phyloP scores from a whole-genome alignment of 805 yeast genomes.

The Wilhelminamyces savonicus region DNA sequence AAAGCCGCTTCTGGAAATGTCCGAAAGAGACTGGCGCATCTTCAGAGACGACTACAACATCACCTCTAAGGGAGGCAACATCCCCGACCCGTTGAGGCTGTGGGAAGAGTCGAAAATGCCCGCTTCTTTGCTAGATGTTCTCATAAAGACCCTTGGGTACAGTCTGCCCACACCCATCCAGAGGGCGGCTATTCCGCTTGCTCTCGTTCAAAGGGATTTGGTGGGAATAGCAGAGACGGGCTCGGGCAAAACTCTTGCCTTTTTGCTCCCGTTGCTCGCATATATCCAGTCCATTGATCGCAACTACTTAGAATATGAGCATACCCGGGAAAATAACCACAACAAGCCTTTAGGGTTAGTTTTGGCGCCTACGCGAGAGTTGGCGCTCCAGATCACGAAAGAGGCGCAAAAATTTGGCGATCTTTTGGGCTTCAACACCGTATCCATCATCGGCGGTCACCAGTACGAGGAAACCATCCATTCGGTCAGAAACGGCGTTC shows the following conservation, averaged over 20 bases:
- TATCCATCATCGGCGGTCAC: constrained; percentile 86
- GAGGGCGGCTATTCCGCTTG: constrained; percentile 77
- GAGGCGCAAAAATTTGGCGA: constrained; percentile 53
- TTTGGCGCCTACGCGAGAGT: constrained; percentile 89
- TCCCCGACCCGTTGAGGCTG: constrained; percentile 50
- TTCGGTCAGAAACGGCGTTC: constrained; percentile 58
- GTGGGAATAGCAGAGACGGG: constrained; percentile 96
- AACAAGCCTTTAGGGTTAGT: constrained; percentile 72
- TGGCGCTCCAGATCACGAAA: constrained; percentile 77
- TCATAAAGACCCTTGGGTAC: constrained; percentile 40
- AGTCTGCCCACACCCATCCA: constrained; percentile 84
- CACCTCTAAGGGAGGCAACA: constrained; percentile 37
- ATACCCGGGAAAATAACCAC: constrained; percentile 40
- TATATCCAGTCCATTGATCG: constrained; percentile 36
- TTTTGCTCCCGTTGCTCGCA: constrained; percentile 63
- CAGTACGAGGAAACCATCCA: constrained; percentile 66
- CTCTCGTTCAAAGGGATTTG: constrained; percentile 53
- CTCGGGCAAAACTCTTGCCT: constrained; percentile 89
- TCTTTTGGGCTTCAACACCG: constrained; percentile 38
- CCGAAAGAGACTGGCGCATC: constrained; percentile 83
- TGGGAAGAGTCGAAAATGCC: constrained; percentile 69
- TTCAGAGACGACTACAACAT: constrained; percentile 74
- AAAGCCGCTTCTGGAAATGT: constrained; percentile 62
- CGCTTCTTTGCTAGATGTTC: constrained; percentile 13
- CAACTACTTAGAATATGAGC: constrained; percentile 29